A percentile compares a stretch with the other conserved stretches of the same genome.
Evolutionary conservation across 768 basidiomycete species (phyloP).

Genomic region (Fomitopsis serialis): DNA sequence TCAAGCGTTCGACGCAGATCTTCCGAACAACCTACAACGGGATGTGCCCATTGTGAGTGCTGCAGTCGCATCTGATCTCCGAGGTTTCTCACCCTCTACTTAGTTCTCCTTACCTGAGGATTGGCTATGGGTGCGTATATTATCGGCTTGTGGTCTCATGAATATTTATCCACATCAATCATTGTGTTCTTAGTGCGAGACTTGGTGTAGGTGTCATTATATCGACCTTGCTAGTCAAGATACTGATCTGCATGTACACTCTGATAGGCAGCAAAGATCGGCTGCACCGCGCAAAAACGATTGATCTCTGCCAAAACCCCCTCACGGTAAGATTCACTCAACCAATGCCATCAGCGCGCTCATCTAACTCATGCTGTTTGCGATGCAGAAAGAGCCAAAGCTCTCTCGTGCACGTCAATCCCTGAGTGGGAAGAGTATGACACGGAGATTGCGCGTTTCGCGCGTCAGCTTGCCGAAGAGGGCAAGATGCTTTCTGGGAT

Average conservation of each 20-base stretch:
- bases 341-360: neutral
- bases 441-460: constrained; percentile 80
- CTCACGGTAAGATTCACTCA: constrained; percentile 59
- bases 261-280: constrained; percentile 74
- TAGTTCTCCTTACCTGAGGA: constrained; percentile 86
- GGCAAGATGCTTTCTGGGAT: constrained; percentile 66
- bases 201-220: constrained; percentile 73
- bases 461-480: constrained; percentile 61
- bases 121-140: constrained; percentile 84
- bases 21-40: constrained; percentile 92
- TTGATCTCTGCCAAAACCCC: constrained; percentile 96
- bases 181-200: constrained; percentile 68
- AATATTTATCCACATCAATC: neutral
- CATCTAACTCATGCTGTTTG: neutral
- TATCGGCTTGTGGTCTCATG: neutral
- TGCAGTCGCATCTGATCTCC: neutral
- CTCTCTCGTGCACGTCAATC: constrained; percentile 88
- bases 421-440: constrained; percentile 99
- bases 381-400: constrained; percentile 89
- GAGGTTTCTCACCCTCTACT: neutral
- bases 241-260: neutral
- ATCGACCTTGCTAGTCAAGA: neutral
- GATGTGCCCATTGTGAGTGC: constrained; percentile 86
- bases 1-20: constrained; percentile 42
- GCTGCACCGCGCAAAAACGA: constrained; percentile 75